phyloP scores from a whole-genome alignment of 441 rosid genomes.

The Theobroma grandiflorum region DNA sequence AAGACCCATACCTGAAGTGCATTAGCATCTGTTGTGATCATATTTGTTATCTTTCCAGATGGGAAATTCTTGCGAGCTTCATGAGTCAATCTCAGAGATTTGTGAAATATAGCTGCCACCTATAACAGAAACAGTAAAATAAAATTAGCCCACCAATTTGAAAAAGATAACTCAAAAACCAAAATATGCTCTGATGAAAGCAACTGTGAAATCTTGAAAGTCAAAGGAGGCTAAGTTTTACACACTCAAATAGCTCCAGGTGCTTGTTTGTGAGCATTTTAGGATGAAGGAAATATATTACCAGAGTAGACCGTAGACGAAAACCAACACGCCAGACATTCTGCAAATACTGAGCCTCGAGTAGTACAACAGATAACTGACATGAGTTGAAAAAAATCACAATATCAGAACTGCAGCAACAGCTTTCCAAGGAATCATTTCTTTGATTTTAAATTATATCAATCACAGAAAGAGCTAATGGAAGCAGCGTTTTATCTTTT shows the following conservation, averaged over 20 bases:
- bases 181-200: background rate
- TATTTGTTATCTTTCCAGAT: conserved; percentile 90
- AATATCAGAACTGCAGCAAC: conserved; percentile 5
- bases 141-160: conserved; percentile 7
- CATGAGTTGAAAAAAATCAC: conserved; percentile 31
- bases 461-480: background rate
- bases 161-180: background rate
- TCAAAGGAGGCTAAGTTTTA: conserved; percentile 7
- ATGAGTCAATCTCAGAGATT: conserved; percentile 82
- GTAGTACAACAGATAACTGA: conserved; percentile 84
- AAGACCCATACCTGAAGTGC: conserved; percentile 73
- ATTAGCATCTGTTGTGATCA: conserved; percentile 95
- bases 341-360: conserved; percentile 83
- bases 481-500: background rate
- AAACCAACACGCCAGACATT: conserved; percentile 91
- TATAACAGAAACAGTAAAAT: conserved; percentile 38
- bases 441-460: background rate
- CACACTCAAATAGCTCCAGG: background rate
- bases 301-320: conserved; percentile 92
- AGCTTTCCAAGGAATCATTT: conserved; percentile 5
- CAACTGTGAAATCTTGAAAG: conserved; percentile 20
- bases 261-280: background rate
- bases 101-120: conserved; percentile 95
- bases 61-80: conserved; percentile 85
- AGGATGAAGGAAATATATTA: conserved; percentile 42